Conservation (phyloP, 2,329 filamentous ascomycete species). For the Monilinia aucupariae region DNA sequence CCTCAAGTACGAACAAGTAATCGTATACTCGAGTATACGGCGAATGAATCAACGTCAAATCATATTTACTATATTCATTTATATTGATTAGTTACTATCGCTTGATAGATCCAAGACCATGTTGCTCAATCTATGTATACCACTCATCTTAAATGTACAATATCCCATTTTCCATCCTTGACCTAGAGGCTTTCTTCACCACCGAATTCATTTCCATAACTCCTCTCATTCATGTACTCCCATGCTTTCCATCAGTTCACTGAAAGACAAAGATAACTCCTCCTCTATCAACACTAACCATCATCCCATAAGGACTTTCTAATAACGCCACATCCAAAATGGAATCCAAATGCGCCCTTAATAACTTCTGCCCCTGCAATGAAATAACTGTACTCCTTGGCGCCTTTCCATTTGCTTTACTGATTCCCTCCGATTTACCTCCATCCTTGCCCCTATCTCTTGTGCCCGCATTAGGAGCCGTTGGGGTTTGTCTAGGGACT, state of each 20-base stretch:
- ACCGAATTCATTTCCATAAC: constrained; percentile 22
- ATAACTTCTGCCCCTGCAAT: constrained; percentile 76
- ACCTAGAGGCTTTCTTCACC: not conserved
- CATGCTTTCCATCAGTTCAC: constrained; percentile 18
- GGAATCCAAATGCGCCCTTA: constrained; percentile 81
- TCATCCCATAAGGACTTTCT: constrained; percentile 87
- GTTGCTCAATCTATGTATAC: constrained; percentile 1
- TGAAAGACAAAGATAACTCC: constrained; percentile 81
- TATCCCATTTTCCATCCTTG: not conserved
- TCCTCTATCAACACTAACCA: constrained; percentile 80
- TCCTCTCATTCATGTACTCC: not conserved
- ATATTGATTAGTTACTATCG: not conserved
- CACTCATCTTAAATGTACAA: constrained; percentile 2
- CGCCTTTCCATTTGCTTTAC: constrained; percentile 41
- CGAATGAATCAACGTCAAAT: not conserved
- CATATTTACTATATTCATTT: not conserved
- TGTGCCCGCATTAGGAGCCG: constrained; percentile 33
- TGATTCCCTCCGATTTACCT: constrained; percentile 29
- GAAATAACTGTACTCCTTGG: constrained; percentile 80
- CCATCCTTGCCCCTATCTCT: constrained; percentile 17
- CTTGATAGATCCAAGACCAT: not conserved
- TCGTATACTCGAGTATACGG: too few relatives aligned
- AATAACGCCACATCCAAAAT: constrained; percentile 84
- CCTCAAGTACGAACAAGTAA: too few relatives aligned
- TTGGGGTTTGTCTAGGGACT: constrained; percentile 29